Evolutionary conservation across 495 filamentous ascomycete genomes (phyloP).

Genomic region (Penicillium macrosclerotiorum): DNA sequence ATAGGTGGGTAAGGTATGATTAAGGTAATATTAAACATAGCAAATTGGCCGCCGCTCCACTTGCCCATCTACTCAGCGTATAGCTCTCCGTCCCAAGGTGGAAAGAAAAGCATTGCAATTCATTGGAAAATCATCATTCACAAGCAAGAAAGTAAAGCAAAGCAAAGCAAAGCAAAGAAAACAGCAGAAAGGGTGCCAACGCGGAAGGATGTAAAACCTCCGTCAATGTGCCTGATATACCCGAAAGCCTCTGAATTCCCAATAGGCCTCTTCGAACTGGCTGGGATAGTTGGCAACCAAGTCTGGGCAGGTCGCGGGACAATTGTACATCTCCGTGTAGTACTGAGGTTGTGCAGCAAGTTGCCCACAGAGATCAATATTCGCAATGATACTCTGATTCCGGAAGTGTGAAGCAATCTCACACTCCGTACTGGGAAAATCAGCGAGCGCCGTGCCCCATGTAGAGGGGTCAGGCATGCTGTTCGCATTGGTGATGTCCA

Average conservation of each 20-base stretch:
- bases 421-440: slow-evolving; percentile 52
- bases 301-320: slow-evolving; percentile 40
- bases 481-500: slow-evolving; percentile 31
- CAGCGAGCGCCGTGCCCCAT: slow-evolving; percentile 47
- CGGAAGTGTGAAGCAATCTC: slow-evolving; percentile 45
- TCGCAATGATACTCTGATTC: slow-evolving; percentile 52
- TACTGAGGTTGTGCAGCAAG: slow-evolving; percentile 31
- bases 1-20: no score
- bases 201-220: no score
- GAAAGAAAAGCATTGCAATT: no score
- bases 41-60: no score
- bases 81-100: no score
- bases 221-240: slow-evolving; percentile 46
- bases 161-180: no score
- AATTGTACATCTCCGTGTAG: slow-evolving; percentile 40
- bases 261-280: slow-evolving; percentile 45
- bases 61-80: no score
- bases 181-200: no score
- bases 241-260: slow-evolving; percentile 49
- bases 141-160: no score
- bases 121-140: no score
- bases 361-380: slow-evolving; percentile 51
- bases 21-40: no score
- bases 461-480: slow-evolving; percentile 45
- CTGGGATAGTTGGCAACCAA: slow-evolving; percentile 41